Base-by-base conservation (phyloP, 805 yeast genomes). In the Zygotorulaspora sp. region DNA sequence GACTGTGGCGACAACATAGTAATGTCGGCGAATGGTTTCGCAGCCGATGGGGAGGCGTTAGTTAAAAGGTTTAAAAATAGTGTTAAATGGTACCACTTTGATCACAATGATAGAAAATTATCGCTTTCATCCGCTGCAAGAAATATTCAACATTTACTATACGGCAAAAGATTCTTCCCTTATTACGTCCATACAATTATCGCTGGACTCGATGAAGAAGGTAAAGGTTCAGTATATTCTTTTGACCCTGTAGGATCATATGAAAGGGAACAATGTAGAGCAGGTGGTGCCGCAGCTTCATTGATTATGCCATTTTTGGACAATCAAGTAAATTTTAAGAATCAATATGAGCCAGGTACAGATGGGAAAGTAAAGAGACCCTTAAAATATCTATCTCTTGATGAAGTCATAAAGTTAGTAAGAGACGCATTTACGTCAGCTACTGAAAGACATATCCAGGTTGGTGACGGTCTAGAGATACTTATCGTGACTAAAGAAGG, bases 171-270 rank as follows among this genome's bases (percentile, higher is more conserved):
- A 57, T 82, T 92, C 53, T 92, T 92, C 77, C 98, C 98, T 15
- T 92, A 86, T 69, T 92, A 92, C 58, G 97, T 89, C 21, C 88
- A 88, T 61, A 92, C 97, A 4, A 80, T 92, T 52, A 73, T 92
- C 54, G 96, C 96, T 3, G 98, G 98, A 13, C 71, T 92, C 47
- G 97, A 88, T 57, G 73, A 70, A 44, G 69, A 71, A 17, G 98
- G 98, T 9, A 81, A 81, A 53, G 98, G 98, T 26, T 87, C 96
- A 2, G 86, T 92, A 24, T 92, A 85, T 63, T 89, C 97, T 10
- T 92, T 86, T 62, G 98, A 92, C 61, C 97, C 97, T 1, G 96
- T 92, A 41, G 98, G 98, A 3, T 87, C 96, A 2, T 92, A 92
- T 61, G 97, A 92, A 66, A 78, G 96, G 55, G 97, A 89, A 62